phyloP scores from a whole-genome alignment of 371 early-diverging fungal species.

The Amoeboaphelidium occidentale region DNA sequence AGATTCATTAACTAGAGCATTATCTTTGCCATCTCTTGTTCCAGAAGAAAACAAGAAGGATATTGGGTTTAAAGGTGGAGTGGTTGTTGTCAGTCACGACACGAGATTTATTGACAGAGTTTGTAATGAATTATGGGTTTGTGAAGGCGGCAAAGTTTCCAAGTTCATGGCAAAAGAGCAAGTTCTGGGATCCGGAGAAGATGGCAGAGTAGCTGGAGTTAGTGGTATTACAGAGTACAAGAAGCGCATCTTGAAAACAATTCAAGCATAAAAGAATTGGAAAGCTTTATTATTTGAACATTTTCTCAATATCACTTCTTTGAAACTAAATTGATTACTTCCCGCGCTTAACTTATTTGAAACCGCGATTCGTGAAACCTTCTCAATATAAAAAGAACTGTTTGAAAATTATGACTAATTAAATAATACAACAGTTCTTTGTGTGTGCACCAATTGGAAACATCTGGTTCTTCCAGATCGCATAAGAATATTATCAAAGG shows the following conservation, averaged over 20 bases:
- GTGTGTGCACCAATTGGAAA: no score
- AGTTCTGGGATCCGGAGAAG: neutral
- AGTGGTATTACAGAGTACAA: neutral
- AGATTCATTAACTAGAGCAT: slow-evolving; percentile 56
- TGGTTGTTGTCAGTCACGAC: slow-evolving; percentile 83
- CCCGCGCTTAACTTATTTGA: no score
- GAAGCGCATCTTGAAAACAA: neutral
- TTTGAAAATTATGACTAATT: no score
- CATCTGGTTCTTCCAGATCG: no score
- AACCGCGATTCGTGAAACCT: no score
- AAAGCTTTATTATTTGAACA: no score
- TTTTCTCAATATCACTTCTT: no score
- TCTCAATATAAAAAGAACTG: no score
- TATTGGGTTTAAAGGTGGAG: slow-evolving; percentile 64
- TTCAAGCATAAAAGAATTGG: neutral
- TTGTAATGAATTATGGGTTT: slow-evolving; percentile 75
- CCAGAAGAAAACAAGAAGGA: no score
- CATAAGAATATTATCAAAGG: no score
- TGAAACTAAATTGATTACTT: no score
- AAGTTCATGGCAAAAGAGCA: slow-evolving; percentile 19
- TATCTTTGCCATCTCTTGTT: slow-evolving; percentile 17
- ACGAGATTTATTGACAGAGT: slow-evolving; percentile 62
- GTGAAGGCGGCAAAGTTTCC: slow-evolving; percentile 29
- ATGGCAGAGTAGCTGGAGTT: neutral
- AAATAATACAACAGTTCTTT: no score